A percentile compares a stretch with the other conserved stretches of the same genome.
phyloP scores from a whole-genome alignment of 2,329 filamentous ascomycete genomes.

The Epichloe baconii region DNA sequence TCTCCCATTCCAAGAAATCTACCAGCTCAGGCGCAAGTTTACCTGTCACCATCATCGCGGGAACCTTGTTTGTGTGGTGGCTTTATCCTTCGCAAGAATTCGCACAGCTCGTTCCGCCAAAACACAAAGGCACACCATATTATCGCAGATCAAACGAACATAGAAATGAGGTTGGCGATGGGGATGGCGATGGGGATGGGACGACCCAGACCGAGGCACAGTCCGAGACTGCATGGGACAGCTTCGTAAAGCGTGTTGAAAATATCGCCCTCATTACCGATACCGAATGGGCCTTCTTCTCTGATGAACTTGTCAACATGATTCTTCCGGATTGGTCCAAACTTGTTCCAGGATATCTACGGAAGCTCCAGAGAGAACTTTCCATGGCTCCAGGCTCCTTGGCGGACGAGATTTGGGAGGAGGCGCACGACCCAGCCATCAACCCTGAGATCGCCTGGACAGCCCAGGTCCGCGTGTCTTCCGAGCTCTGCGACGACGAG shows the following conservation, averaged over 20 bases:
- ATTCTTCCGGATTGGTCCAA: constrained; percentile 78
- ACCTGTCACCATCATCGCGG: constrained; percentile 20
- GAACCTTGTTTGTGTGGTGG: constrained; percentile 28
- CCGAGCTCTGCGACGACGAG: constrained; percentile 73
- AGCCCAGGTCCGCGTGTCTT: constrained; percentile 69
- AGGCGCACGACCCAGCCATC: constrained; percentile 69
- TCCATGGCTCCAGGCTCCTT: constrained; percentile 80
- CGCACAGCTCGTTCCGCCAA: constrained; percentile 19
- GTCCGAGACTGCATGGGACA: constrained; percentile 31
- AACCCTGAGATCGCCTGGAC: constrained; percentile 82
- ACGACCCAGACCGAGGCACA: constrained; percentile 10
- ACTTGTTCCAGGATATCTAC: constrained; percentile 59
- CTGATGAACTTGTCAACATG: constrained; percentile 50
- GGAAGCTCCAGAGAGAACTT: constrained; percentile 76
- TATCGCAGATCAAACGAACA: not conserved
- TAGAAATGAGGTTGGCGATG: constrained; percentile 7
- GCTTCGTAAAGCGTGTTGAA: constrained; percentile 34
- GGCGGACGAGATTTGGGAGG: constrained; percentile 85
- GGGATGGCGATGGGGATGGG: constrained; percentile 9
- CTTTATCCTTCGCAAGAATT: constrained; percentile 32
- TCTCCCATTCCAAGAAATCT: constrained; percentile 1
- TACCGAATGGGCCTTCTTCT: constrained; percentile 39
- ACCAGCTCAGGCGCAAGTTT: constrained; percentile 8
- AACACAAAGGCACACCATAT: not conserved
- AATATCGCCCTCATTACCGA: constrained; percentile 41